These are phyloP conservation scores for Stachybotrys chartarum DNA, from an alignment of 2,329 filamentous ascomycete species.

Conservation along the genomic window DNA sequence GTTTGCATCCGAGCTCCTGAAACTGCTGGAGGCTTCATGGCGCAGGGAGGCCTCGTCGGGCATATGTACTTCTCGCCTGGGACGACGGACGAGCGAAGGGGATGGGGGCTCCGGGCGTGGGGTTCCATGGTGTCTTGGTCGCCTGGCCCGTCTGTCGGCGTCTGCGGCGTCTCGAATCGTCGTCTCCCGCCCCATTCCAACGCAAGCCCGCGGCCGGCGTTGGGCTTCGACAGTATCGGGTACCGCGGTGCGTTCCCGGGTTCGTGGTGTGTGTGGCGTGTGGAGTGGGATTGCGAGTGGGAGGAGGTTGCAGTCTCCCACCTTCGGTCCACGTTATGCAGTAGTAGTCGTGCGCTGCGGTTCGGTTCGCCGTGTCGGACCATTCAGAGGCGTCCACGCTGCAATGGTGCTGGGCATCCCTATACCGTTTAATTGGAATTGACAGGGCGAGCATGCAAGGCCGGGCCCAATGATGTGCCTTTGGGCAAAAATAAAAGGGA, in stretches of 20 bases:
- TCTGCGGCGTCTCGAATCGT: conserved; percentile 20
- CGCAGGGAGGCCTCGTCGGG: conserved; percentile 19
- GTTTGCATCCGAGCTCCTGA: conserved; percentile 19
- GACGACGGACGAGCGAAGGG: conserved; percentile 19
- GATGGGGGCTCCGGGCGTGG: conserved; percentile 9
- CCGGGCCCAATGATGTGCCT: not conserved
- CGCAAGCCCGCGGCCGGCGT: conserved; percentile 13
- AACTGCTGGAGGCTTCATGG: conserved; percentile 4
- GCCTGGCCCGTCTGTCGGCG: conserved; percentile 17
- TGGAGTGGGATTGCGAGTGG: not conserved
- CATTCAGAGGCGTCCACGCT: conserved; percentile 16
- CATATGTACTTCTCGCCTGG: conserved; percentile 22
- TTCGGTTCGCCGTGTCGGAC: conserved; percentile 8
- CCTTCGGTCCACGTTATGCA: not conserved
- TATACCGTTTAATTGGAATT: conserved; percentile 10
- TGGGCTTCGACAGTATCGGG: conserved; percentile 13
- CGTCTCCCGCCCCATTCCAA: conserved; percentile 23
- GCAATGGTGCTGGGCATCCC: conserved; percentile 10
- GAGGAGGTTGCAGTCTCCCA: not conserved
- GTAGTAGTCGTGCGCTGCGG: not conserved
- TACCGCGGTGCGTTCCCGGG: not conserved
- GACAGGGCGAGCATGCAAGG: conserved; percentile 1
- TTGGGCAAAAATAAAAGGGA: not conserved
- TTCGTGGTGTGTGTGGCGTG: not conserved
- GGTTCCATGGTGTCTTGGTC: conserved; percentile 15